These are phyloP conservation scores for Cochlearia excelsa DNA, from an alignment of 345 rosid species.

Conservation along the genomic window DNA sequence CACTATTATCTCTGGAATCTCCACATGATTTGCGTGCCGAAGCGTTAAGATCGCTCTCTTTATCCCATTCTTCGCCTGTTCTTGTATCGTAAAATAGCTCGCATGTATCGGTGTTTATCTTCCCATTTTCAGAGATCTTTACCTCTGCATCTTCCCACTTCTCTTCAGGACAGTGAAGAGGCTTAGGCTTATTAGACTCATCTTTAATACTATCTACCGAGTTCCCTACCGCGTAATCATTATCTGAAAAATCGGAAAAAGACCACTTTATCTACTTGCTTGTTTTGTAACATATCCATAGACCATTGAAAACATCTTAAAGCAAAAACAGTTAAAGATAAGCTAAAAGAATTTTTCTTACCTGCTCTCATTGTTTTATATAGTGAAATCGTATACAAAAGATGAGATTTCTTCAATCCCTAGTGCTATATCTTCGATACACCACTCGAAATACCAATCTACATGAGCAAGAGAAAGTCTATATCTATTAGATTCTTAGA, in stretches of 20 bases:
- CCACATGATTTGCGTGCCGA: constrained; percentile 12
- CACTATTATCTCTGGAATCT: neutral
- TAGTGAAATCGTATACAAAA: constrained; percentile 23
- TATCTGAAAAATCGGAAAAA: constrained; percentile 41
- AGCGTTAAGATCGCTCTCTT: constrained; percentile 19
- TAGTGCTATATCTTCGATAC: constrained; percentile 35
- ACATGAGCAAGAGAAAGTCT: constrained; percentile 5
- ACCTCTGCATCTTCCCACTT: constrained; percentile 36
- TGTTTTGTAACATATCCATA: neutral
- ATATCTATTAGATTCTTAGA: neutral
- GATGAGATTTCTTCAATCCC: constrained; percentile 22
- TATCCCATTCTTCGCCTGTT: constrained; percentile 29
- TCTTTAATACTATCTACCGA: constrained; percentile 38
- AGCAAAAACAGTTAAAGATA: constrained; percentile 13
- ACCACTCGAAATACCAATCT: constrained; percentile 9
- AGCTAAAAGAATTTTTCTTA: constrained; percentile 21
- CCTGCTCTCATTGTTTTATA: constrained; percentile 60
- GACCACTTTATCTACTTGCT: neutral
- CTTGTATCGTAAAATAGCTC: constrained; percentile 35
- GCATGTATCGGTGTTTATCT: constrained; percentile 5
- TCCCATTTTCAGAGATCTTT: constrained; percentile 35
- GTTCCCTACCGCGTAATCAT: constrained; percentile 42
- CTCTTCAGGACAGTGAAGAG: constrained; percentile 37
- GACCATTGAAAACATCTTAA: neutral
- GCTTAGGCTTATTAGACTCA: constrained; percentile 39